Percentiles rank a stretch among this genome's conserved stretches.
Evolutionary conservation across 495 filamentous ascomycete species (phyloP).

Genomic region (Penicillium cosmopolitanum): DNA sequence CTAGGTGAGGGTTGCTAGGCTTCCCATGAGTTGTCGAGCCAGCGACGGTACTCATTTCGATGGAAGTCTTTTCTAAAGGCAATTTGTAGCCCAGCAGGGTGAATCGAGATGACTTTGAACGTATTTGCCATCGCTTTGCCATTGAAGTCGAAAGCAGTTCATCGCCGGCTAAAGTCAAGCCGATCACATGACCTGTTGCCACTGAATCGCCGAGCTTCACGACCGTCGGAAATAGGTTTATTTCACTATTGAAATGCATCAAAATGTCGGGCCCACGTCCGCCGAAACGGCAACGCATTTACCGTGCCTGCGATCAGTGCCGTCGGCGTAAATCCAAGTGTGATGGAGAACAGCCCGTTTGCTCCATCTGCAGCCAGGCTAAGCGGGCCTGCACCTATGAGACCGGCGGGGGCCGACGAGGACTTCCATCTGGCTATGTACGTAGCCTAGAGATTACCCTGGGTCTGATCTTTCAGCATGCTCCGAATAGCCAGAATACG

Average conservation of each 20-base stretch:
- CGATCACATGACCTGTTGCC: constrained; percentile 24
- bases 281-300: constrained; percentile 53
- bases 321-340: constrained; percentile 62
- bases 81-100: too few relatives aligned
- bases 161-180: constrained; percentile 19
- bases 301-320: constrained; percentile 65
- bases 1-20: neutral
- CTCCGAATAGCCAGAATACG: constrained; percentile 34
- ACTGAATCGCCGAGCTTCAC: neutral
- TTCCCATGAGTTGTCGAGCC: neutral
- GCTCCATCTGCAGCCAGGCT: constrained; percentile 58
- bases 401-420: constrained; percentile 62
- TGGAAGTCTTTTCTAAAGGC: too few relatives aligned
- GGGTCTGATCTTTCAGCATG: constrained; percentile 41
- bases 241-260: neutral
- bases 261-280: constrained; percentile 16
- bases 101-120: too few relatives aligned
- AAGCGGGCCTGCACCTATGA: constrained; percentile 60
- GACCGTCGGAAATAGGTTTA: constrained; percentile 1
- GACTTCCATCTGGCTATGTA: constrained; percentile 67
- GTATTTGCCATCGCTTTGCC: constrained; percentile 2
- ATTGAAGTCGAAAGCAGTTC: neutral
- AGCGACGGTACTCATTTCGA: constrained; percentile 9
- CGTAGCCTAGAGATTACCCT: constrained; percentile 58
- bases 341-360: constrained; percentile 60